phyloP scores from a whole-genome alignment of 768 basidiomycete genomes.

The Trametes elegans region DNA sequence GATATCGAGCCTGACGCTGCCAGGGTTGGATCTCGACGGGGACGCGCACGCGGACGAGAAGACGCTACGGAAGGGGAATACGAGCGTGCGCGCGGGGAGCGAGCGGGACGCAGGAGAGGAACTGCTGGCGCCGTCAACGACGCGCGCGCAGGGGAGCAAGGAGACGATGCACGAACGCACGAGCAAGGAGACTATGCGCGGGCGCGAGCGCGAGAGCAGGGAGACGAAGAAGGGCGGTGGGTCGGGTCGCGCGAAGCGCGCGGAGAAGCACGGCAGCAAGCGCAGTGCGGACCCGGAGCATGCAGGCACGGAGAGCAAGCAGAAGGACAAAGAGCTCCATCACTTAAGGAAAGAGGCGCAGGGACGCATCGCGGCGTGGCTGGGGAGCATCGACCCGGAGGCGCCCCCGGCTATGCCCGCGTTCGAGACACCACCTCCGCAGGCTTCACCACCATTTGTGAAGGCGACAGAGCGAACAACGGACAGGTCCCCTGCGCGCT shows the following conservation, averaged over 20 bases:
- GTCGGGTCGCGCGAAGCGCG: constrained; percentile 11
- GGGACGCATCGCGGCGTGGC: constrained; percentile 76
- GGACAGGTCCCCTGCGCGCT: background rate
- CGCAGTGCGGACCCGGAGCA: constrained; percentile 18
- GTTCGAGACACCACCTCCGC: constrained; percentile 11
- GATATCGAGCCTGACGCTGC: constrained; percentile 46
- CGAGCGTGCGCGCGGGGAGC: constrained; percentile 5
- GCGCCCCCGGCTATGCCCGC: constrained; percentile 38
- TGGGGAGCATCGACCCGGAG: constrained; percentile 63
- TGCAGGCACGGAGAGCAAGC: constrained; percentile 8
- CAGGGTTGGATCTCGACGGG: constrained; percentile 25
- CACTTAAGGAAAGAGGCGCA: constrained; percentile 50
- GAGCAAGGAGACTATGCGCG: constrained; percentile 1
- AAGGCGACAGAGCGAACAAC: background rate
- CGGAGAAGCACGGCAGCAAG: constrained; percentile 27
- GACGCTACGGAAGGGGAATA: constrained; percentile 11
- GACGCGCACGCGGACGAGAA: constrained; percentile 19
- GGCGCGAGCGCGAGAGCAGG: constrained; percentile 9
- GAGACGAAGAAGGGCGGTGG: constrained; percentile 11
- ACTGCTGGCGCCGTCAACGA: background rate
- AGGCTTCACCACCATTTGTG: background rate
- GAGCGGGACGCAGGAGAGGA: constrained; percentile 9
- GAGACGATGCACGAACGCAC: constrained; percentile 5
- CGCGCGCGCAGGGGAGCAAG: constrained; percentile 3
- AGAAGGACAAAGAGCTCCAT: constrained; percentile 36